phyloP scores from a whole-genome alignment of 148 eudicot species.

The Vaccinium myrtillus region DNA sequence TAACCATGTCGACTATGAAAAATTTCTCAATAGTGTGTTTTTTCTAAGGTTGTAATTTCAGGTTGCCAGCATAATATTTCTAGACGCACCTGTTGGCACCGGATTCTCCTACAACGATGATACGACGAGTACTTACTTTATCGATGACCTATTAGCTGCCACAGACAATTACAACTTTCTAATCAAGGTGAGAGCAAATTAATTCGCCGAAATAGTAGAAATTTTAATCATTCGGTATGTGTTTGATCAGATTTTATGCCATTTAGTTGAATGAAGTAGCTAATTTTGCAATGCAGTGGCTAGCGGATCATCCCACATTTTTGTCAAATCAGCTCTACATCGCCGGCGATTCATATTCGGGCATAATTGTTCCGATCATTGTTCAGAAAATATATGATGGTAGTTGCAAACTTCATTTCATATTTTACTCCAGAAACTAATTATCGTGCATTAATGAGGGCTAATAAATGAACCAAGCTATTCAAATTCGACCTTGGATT shows the following conservation, averaged over 20 bases:
- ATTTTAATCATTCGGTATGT: background rate
- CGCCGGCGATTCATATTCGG: slow-evolving; percentile 15
- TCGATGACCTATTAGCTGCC: slow-evolving; percentile 5
- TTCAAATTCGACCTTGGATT: too few species aligned
- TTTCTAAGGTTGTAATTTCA: background rate
- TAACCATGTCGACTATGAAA: background rate
- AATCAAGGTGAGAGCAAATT: slow-evolving; percentile 2
- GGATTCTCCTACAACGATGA: slow-evolving; percentile 20
- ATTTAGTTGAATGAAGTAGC: background rate
- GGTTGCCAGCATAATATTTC: slow-evolving; percentile 18
- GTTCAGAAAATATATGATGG: slow-evolving; percentile 14
- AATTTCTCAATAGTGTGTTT: background rate
- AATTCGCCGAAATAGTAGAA: background rate
- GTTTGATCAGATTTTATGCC: background rate
- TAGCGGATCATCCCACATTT: slow-evolving; percentile 13
- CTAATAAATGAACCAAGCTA: too few species aligned
- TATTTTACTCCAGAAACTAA: background rate
- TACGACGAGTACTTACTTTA: background rate
- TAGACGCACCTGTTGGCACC: slow-evolving; percentile 15
- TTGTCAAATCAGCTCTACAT: slow-evolving; percentile 10
- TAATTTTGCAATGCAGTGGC: slow-evolving; percentile 10
- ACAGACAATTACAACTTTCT: slow-evolving; percentile 2
- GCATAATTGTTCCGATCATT: slow-evolving; percentile 10
- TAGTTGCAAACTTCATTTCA: background rate
- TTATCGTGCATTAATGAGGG: too few species aligned